Conservation (phyloP, 371 early-diverging fungal species). For the Apophysomyces elegans region DNA sequence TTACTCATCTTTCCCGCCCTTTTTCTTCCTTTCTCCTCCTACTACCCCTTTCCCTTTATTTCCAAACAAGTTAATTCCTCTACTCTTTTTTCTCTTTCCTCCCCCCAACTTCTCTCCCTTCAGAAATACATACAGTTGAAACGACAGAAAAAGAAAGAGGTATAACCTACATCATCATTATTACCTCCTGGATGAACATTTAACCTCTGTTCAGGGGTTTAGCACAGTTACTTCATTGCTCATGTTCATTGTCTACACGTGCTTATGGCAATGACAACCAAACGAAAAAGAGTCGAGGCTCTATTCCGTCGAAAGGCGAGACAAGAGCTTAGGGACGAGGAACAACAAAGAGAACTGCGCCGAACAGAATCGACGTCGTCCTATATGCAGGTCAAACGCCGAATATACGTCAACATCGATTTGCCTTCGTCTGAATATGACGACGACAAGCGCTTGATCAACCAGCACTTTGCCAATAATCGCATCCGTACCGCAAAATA, state of each 20-base stretch:
- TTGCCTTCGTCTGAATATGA: slow-evolving; percentile 34
- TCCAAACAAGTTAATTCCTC: background rate
- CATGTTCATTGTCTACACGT: background rate
- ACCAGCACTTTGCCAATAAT: slow-evolving; percentile 54
- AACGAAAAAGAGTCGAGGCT: slow-evolving; percentile 15
- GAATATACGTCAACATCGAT: slow-evolving; percentile 47
- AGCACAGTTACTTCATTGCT: background rate
- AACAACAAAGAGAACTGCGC: slow-evolving; percentile 21
- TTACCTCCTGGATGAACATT: background rate
- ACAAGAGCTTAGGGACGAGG: slow-evolving; percentile 16
- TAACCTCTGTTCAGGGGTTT: slow-evolving; percentile 1
- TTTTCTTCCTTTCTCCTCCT: background rate
- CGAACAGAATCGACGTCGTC: slow-evolving; percentile 47
- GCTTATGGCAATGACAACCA: slow-evolving; percentile 3
- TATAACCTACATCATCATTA: background rate
- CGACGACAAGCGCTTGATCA: slow-evolving; percentile 23
- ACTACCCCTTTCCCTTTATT: too few relatives aligned
- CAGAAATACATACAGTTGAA: background rate
- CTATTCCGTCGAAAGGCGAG: slow-evolving; percentile 14
- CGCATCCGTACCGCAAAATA: slow-evolving; percentile 85
- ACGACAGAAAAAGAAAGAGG: background rate
- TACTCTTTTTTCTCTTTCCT: background rate
- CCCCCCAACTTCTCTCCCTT: background rate
- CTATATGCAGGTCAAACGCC: slow-evolving; percentile 45
- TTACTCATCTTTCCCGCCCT: slow-evolving; percentile 5